Base-by-base conservation (phyloP, 2,329 filamentous ascomycete species). In the Lecanicillium sp. region DNA sequence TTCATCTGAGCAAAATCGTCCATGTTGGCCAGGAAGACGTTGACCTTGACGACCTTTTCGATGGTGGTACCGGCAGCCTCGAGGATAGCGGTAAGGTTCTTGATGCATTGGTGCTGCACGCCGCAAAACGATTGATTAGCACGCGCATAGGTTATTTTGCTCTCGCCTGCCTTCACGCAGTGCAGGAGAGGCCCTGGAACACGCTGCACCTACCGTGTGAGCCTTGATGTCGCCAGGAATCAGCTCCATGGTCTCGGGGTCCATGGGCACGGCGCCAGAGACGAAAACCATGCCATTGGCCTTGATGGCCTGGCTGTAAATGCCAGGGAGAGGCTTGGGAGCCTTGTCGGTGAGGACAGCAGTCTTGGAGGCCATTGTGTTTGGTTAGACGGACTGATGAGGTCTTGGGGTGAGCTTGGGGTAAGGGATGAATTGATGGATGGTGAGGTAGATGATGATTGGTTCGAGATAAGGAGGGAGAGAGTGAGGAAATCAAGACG, bases 1-100 rank as follows among this genome's bases (percentile, higher is more conserved):
- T 87, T 88, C 79, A 87, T 86, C 57, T 81, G 77, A 27, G 69
- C 74, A 55, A 87, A 87, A 60, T 87, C 71, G 46, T 72, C 76
- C 81, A 87, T 87, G 55, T 80, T 71, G 41, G 78, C 71, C 37
- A 87, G 66, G 68, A 87, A 87, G 50, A 87, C 79, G 50, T 75
- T 78, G 44, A 83, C 78, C 67, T 86, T 85, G 54, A 87, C 78
- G 17, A 86, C 77, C 54, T 77, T 77, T 32, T 70, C 63, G 32
- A 88, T 66, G 40, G 65, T 70, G 28, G 74, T 79, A 14, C 81
- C 81, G 4, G 82, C 81, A 36, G 77, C 82, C 43, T 78, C 72
- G 27, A 88, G 69, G 44, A 88, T 79, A 22, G 79, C 79, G 40
- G 71, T 66, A 49, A 88, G 71, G 60, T 86, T 86, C 59, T 81